Percentiles rank a stretch among this genome's conserved stretches.
Evolutionary conservation across 371 early-diverging fungal species (phyloP).

Genomic region (Encephalitozoon intestinalis): DNA sequence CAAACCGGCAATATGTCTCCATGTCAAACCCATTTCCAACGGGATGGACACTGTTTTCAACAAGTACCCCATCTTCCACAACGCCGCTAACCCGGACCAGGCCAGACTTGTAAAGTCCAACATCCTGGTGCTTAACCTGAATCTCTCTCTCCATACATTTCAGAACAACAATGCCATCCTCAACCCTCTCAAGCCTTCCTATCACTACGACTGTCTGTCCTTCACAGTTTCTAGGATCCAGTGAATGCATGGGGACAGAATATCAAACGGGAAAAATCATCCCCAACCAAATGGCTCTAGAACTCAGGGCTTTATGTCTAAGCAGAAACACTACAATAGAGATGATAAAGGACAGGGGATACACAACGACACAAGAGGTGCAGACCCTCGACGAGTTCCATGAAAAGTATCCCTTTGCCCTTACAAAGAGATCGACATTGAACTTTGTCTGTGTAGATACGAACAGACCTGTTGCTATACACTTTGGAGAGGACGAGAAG

Average conservation of each 20-base stretch:
- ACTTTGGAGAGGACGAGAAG: constrained; percentile 56
- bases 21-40: constrained; percentile 45
- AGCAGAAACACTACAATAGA: constrained; percentile 57
- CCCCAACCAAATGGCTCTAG: constrained; percentile 23
- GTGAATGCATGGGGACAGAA: constrained; percentile 13
- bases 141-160: constrained; percentile 11
- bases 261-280: neutral
- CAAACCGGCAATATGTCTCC: constrained; percentile 17
- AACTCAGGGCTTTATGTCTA: constrained; percentile 47
- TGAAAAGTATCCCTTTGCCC: constrained; percentile 25
- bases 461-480: constrained; percentile 44
- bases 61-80: constrained; percentile 33
- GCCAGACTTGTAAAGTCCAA: constrained; percentile 39
- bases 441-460: constrained; percentile 35
- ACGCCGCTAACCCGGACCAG: constrained; percentile 33
- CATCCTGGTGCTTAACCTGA: constrained; percentile 31
- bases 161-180: constrained; percentile 33
- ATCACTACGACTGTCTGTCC: constrained; percentile 18
- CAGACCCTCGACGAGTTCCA: constrained; percentile 23
- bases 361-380: constrained; percentile 30
- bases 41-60: constrained; percentile 13
- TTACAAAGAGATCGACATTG: constrained; percentile 34
- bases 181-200: constrained; percentile 35
- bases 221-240: neutral
- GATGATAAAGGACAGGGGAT: constrained; percentile 55